A percentile compares a stretch with the other conserved stretches of the same genome.
phyloP scores from a whole-genome alignment of 2,329 filamentous ascomycete genomes.

The Alternaria longipes region DNA sequence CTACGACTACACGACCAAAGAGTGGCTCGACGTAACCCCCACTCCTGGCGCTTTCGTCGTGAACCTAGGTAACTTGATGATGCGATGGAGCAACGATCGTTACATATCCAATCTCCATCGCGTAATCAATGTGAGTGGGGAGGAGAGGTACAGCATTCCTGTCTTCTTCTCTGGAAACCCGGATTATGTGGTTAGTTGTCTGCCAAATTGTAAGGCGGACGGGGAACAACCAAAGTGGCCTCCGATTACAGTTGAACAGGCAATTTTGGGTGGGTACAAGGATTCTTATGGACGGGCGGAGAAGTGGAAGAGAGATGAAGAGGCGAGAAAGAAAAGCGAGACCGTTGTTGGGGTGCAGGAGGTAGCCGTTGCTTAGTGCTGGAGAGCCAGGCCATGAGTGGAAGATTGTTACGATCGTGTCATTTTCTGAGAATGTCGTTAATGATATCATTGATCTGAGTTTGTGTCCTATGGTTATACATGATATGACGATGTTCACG shows the following conservation, averaged over 20 bases:
- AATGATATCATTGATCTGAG: too few relatives aligned
- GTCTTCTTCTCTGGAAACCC: constrained; percentile 58
- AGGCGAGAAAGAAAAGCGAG: constrained; percentile 25
- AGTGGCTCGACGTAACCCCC: constrained; percentile 83
- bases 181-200: constrained; percentile 54
- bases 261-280: constrained; percentile 53
- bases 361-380: constrained; percentile 27
- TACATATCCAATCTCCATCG: constrained; percentile 56
- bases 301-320: constrained; percentile 52
- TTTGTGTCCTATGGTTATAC: too few relatives aligned
- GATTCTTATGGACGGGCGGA: constrained; percentile 57
- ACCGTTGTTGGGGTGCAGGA: constrained; percentile 15
- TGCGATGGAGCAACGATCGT: constrained; percentile 55
- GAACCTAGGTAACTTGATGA: constrained; percentile 71
- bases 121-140: constrained; percentile 54
- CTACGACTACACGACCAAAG: constrained; percentile 72
- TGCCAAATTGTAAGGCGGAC: constrained; percentile 53
- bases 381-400: too few relatives aligned
- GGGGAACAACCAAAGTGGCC: constrained; percentile 52
- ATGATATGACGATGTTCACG: too few relatives aligned
- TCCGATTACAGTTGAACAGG: constrained; percentile 55
- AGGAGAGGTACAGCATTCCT: constrained; percentile 54
- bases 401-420: too few relatives aligned
- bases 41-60: constrained; percentile 81
- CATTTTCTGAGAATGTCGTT: too few relatives aligned